Percentiles rank a stretch among this genome's conserved stretches.
These are phyloP conservation scores for Moesziomyces antarcticus DNA, from an alignment of 1,284 basidiomycete species.

Conservation along the genomic window DNA sequence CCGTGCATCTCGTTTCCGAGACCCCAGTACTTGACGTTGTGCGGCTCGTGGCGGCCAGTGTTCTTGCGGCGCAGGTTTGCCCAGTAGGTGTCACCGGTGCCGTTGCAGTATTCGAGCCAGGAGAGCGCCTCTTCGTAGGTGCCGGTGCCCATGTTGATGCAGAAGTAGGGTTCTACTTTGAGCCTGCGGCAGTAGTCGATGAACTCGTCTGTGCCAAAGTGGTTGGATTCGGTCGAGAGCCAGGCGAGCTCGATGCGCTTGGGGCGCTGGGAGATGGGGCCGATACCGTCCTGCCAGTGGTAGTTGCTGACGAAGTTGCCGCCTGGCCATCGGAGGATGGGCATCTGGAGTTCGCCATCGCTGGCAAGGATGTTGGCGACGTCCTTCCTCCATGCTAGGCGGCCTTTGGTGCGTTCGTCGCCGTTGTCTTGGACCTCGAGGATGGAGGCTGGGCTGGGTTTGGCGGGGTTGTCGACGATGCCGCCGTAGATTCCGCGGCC, in stretches of 20 bases:
- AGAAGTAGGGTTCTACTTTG: constrained; percentile 74
- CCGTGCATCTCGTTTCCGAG: constrained; percentile 72
- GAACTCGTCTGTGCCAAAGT: constrained; percentile 75
- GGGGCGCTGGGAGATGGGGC: constrained; percentile 72
- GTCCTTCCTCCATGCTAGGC: constrained; percentile 73
- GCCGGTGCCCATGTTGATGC: constrained; percentile 77
- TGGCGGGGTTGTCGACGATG: constrained; percentile 71
- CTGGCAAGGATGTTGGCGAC: constrained; percentile 71
- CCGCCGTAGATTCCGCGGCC: constrained; percentile 76
- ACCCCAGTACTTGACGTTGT: constrained; percentile 72
- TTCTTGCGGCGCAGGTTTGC: constrained; percentile 74
- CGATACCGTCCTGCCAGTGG: constrained; percentile 77
- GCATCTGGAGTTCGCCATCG: constrained; percentile 72
- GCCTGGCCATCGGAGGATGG: constrained; percentile 75
- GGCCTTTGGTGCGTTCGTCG: constrained; percentile 56
- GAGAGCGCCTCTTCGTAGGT: constrained; percentile 75
- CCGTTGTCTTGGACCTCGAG: constrained; percentile 57
- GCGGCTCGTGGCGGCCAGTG: constrained; percentile 74
- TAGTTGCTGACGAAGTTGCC: constrained; percentile 73
- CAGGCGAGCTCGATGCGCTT: constrained; percentile 76
- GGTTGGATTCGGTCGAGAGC: constrained; percentile 75
- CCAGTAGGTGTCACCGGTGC: constrained; percentile 72
- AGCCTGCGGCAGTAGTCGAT: constrained; percentile 71
- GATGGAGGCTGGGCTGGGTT: constrained; percentile 66
- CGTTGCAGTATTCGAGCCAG: constrained; percentile 78